phyloP scores from a whole-genome alignment of 73 alveolate species.

The Symbiodinium pilosum region DNA sequence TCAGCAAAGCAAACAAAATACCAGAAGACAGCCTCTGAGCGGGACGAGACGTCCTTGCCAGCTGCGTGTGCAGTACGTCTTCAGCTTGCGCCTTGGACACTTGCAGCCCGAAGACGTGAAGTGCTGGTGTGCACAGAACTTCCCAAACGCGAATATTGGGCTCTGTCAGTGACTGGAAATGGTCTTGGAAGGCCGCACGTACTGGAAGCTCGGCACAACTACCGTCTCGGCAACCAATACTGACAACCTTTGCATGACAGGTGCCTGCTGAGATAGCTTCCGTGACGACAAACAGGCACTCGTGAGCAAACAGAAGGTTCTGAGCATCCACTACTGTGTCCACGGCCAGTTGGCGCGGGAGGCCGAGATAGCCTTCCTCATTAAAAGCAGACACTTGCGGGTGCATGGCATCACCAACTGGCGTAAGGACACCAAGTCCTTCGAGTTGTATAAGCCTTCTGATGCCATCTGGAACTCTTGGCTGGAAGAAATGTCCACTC shows the following conservation, averaged over 20 bases:
- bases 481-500: background rate
- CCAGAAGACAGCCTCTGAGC: background rate
- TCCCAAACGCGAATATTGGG: background rate
- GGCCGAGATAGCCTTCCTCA: background rate
- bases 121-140: background rate
- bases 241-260: background rate
- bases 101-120: background rate
- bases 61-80: background rate
- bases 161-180: background rate
- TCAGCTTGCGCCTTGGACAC: background rate
- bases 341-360: background rate
- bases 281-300: background rate
- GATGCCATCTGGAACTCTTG: background rate
- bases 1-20: too few relatives aligned
- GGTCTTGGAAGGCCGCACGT: background rate
- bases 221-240: background rate
- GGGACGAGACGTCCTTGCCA: too few relatives aligned
- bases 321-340: background rate
- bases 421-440: background rate
- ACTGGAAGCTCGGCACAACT: background rate
- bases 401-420: background rate
- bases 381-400: background rate
- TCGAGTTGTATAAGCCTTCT: background rate
- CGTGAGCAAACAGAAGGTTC: background rate
- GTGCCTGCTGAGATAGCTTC: background rate